Percentiles rank a stretch among this genome's conserved stretches.
phyloP scores from a whole-genome alignment of 2,329 filamentous ascomycete species.

The Alternaria tenuissima region DNA sequence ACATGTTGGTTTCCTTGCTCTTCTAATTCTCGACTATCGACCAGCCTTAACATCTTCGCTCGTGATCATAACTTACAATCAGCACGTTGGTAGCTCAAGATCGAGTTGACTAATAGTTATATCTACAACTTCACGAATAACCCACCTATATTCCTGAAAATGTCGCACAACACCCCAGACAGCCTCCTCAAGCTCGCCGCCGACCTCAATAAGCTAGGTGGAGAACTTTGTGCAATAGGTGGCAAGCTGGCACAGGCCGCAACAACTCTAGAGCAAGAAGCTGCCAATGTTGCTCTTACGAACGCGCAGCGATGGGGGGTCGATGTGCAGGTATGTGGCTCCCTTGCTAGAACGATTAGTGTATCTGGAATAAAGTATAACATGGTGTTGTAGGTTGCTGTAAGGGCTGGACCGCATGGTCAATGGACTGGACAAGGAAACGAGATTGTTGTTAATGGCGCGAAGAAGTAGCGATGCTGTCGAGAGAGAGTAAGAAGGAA shows the following conservation, averaged over 20 bases:
- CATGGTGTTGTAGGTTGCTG: conserved; percentile 22
- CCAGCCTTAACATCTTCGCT: not conserved
- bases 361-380: not conserved
- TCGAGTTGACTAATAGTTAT: not conserved
- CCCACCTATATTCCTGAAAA: not conserved
- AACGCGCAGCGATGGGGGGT: conserved; percentile 33
- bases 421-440: conserved; percentile 1
- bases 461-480: conserved; percentile 13
- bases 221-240: conserved; percentile 22
- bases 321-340: conserved; percentile 25
- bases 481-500: not conserved
- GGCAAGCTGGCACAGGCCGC: conserved; percentile 27
- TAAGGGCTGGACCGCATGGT: conserved; percentile 17
- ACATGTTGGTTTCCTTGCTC: not conserved
- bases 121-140: not conserved
- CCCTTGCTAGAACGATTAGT: not conserved
- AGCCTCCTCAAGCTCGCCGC: conserved; percentile 33
- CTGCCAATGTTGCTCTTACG: conserved; percentile 33
- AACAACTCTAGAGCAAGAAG: conserved; percentile 30
- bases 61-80: not conserved
- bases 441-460: conserved; percentile 15
- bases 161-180: conserved; percentile 29
- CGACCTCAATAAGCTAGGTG: conserved; percentile 26
- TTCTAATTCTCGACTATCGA: not conserved
- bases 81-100: not conserved